Evolutionary conservation across 2,329 filamentous ascomycete species (phyloP), one percentile per base, ranked within the genome.

Genomic region (Trichoderma cornu-damae): DNA sequence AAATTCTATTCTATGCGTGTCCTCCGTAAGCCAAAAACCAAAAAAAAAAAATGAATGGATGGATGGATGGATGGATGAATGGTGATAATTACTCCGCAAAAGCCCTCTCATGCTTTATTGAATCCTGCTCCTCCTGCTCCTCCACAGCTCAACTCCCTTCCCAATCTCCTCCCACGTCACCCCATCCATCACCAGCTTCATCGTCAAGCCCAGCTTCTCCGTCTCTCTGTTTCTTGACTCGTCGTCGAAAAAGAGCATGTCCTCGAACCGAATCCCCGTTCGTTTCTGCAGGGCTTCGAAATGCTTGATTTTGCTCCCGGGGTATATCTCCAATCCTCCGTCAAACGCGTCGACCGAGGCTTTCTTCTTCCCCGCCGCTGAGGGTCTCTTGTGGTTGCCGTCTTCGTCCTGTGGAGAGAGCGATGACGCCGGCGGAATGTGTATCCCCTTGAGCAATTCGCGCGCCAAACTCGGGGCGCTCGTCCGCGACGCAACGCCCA

Each of bases 241-340:
- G 65, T 97, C 93, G 65, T 97, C 93, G 64, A 97, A 97, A 72
- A 97, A 97, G 32, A 97, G 70, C 87, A 97, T 96, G 47, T 96
- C 90, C 62, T 87, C 81, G 67, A 84, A 96, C 5, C 77, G 74
- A 2, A 96, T 71, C 1, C 84, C 85, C 12, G 87, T 91, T 57
- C 83, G 79, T 69, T 86, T 82, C 8, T 87, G 82, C 64, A 97
- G 77, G 4, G 81, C 77, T 66, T 86, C 79, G 66, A 97, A 95
- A 72, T 97, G 93, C 61, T 83, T 82, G n/a, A 87, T 86, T 79
- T 97, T 97, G 68, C 78, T 87, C 1, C 85, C 84, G 0, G 92
- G 91, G 64, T 87, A 88, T 58, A 87, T 87, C 72, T 88, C 84
- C 56, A 85, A 52, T 4, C 80, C 75, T 3, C 75, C 78, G 59